Base-by-base conservation (phyloP, 2,329 filamentous ascomycete species). In the Colletotrichum plurivorum region DNA sequence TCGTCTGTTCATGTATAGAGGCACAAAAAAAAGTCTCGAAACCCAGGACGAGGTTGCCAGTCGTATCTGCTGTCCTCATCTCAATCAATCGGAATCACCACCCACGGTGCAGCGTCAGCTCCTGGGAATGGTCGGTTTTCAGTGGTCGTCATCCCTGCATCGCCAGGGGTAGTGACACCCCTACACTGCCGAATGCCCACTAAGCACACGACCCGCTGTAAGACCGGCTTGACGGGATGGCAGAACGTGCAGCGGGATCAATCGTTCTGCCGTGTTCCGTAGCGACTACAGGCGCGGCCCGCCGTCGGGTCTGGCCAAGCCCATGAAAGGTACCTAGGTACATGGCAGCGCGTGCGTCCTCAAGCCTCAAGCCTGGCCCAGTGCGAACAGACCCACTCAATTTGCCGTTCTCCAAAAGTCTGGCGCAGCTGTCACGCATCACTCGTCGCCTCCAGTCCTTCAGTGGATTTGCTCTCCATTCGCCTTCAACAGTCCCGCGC, bases 401-500 rank as follows among this genome's bases (percentile, higher is more conserved):
- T 61, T 46, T 25, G 31, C 53, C 45, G 52, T 62, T 63, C 67
- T 70, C 67, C 67, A 70, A 67, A 67, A 70, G 63, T 68, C 68
- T 68, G 63, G 67, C 67, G 63, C 63, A 52, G 57, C 27, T 54
- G 67, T 68, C 56, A 59, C 58, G 63, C 51, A 69, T 53, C 63
- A 36, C 20, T 52, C n/a, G 57, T 67, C 45, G 49, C 67, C 56
- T 49, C 39, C 63, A 62, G 64, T 22, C 55, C 16, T 49, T 45
- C 41, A 54, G 41, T 62, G 49, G 64, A 55, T n/a, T 48, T 68
- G 20, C 31, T 58, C 49, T 41, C 49, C 39, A 45, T 59, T 51
- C 56, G 49, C 25, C 43, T 7, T 54, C 46, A 15, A 61, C 48
- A 43, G 31, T 39, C 27, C 15, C 41, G 31, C 31, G 36, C 15